These are phyloP conservation scores for Phenoliferia sp. DNA, from an alignment of 1,284 basidiomycete species.

Conservation along the genomic window DNA sequence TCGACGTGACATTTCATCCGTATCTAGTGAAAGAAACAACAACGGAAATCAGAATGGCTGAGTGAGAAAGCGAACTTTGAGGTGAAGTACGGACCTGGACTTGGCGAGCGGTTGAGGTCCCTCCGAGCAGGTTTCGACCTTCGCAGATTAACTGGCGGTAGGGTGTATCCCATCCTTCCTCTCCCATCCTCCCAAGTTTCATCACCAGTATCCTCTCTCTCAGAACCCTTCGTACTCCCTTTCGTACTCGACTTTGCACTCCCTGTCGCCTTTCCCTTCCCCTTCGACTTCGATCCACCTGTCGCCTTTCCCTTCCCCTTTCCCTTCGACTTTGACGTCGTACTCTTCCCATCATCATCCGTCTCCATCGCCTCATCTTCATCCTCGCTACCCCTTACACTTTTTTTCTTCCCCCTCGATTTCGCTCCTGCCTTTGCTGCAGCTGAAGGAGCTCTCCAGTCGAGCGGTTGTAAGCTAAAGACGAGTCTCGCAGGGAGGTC, in stretches of 20 bases:
- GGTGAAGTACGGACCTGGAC: constrained; percentile 6
- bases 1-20: constrained; percentile 45
- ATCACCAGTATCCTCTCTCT: constrained; percentile 36
- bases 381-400: constrained; percentile 4
- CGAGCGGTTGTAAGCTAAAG: constrained; percentile 79
- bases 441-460: constrained; percentile 57
- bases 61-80: neutral
- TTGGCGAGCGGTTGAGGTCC: neutral
- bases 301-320: constrained; percentile 13
- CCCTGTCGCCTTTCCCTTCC: too few relatives aligned
- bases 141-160: constrained; percentile 21
- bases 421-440: constrained; percentile 41
- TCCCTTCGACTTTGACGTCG: too few relatives aligned
- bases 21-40: constrained; percentile 5
- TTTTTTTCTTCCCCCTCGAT: constrained; percentile 28
- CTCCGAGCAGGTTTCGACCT: neutral
- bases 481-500: constrained; percentile 84
- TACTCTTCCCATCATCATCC: constrained; percentile 30
- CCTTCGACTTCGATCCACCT: neutral
- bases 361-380: neutral
- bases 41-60: neutral
- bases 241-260: too few relatives aligned
- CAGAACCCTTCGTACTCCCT: constrained; percentile 17
- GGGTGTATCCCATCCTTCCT: constrained; percentile 22
- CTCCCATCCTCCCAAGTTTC: constrained; percentile 39